These are phyloP conservation scores for Podospora pseudoanserina DNA, from an alignment of 495 filamentous ascomycete species.

Conservation along the genomic window DNA sequence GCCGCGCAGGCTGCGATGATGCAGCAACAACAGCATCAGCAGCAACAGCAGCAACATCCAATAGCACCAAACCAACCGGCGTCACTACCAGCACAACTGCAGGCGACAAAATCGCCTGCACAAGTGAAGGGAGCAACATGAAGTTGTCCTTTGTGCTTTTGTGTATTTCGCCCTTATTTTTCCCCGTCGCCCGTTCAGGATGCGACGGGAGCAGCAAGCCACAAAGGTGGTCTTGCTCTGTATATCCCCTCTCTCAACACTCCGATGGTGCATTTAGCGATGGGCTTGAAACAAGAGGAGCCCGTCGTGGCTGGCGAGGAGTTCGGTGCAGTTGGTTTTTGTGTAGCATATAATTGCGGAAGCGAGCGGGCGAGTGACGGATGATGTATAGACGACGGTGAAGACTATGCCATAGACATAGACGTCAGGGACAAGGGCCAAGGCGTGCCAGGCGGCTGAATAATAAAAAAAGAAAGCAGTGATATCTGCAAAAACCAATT, in stretches of 20 bases:
- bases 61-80: slow-evolving; percentile 11
- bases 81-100: slow-evolving; percentile 11
- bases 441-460: not conserved
- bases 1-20: not conserved
- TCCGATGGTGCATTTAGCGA: slow-evolving; percentile 36
- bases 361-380: slow-evolving; percentile 11
- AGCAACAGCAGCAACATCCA: slow-evolving; percentile 22
- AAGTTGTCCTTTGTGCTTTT: not conserved
- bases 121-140: slow-evolving; percentile 15
- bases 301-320: slow-evolving; percentile 25
- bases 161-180: not conserved
- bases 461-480: not conserved
- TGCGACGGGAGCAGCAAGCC: slow-evolving; percentile 13
- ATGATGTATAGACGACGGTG: slow-evolving; percentile 26
- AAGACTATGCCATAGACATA: slow-evolving; percentile 8
- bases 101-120: slow-evolving; percentile 6
- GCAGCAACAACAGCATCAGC: slow-evolving; percentile 14
- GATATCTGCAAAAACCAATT: not conserved
- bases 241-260: slow-evolving; percentile 30
- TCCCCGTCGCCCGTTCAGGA: not conserved
- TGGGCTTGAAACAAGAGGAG: slow-evolving; percentile 20
- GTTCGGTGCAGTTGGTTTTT: slow-evolving; percentile 29
- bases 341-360: slow-evolving; percentile 28
- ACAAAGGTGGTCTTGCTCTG: slow-evolving; percentile 17
- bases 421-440: not conserved